Base-by-base conservation (phyloP, 208 protist species). In the Trypanosoma congolense region DNA sequence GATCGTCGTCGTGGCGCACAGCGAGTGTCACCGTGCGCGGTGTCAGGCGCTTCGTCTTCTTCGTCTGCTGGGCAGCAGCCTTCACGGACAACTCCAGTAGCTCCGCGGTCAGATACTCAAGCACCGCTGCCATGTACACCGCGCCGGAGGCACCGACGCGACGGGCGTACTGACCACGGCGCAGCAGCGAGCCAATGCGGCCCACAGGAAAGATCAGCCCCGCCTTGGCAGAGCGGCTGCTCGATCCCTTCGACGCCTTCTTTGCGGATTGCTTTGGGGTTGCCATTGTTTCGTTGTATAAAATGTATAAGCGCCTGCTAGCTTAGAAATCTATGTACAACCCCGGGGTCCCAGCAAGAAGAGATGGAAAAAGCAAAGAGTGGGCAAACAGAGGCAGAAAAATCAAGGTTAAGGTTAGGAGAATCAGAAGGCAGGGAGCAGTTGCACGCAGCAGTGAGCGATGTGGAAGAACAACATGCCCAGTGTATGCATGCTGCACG, bases 201-300 rank as follows among this genome's bases (percentile, higher is more conserved):
- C 97, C 98, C 22, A 99, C 98, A 42, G 98, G 97, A 87, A 99
- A 99, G 80, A 97, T 95, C 35, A 99, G 95, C 33, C 96, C 96
- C 14, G 98, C 98, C 80, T 93, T 95, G 31, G 75, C 78, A 57
- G 97, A 98, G 64, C 91, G 86, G 36, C 90, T 85, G 47, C 73
- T 67, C 35, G 65, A 55, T 50, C 60, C 52, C 83, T 96, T 75
- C 54, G 75, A 66, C 35, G 77, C 71, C 82, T 90, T 86, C 77
- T 90, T 90, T 30, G 28, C 16, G 28, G 70, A 60, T 54, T 70
- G 70, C 67, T 70, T 73, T 43, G 78, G 83, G 42, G 83, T 83
- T 46, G 76, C 77, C 77, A 87, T 87, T 25, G 24, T 25, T 46
- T 25, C 33, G 12, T 16, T 16, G 9, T 6, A 38, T 12, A 12